Evolutionary conservation across 2,329 filamentous ascomycete genomes (phyloP), one percentile per base, ranked within the genome.

Genomic region (Phyllosticta citriasiana): DNA sequence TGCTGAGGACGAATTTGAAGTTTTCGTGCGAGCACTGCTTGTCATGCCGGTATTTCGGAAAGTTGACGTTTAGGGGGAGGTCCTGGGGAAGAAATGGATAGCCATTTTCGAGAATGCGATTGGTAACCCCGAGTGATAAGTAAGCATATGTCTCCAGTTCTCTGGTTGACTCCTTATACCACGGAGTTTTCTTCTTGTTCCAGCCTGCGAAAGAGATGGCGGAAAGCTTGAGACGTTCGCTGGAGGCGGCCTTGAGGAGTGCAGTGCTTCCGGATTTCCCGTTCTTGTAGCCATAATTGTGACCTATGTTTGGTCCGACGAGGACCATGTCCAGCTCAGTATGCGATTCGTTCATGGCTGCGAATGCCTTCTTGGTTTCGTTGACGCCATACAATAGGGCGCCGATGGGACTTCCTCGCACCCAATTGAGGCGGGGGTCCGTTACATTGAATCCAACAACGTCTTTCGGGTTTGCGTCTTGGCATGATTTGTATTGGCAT

Each of bases 221-320:
- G 10, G 10, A 12, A 40, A 30, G 10, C 10, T 40, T 40, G 35
- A 40, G 10, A 4, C 2, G 19, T 22, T 22, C 2, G 19, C 19
- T 22, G 19, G 19, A 22, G 19, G 19, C 19, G 19, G 19, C 19
- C 19, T 22, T 22, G 19, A 22, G 19, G 19, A 22, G 19, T 16
- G 9, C 35, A 40, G 12, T 16, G 4, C 9, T 40, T 40, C 35
- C 35, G 12, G 35, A 40, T 12, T 40, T 40, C 4, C 35, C 4
- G 14, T 40, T 79, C 1, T 76, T 69, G 14, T 84, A 66, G 40
- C 78, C 86, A 3, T 87, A 69, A 70, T 88, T 88, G 55, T 74
- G 64, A n/a, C 80, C 80, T 2, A 82, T 78, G 65, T 89, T 89
- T 25, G 84, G 82, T 0, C 86, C 86, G 0, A 85, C 70, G 1